Evolutionary conservation across 257 asterid genomes (phyloP), one percentile per base, ranked within the genome.

Genomic region (Nicotiana obtusifolia): DNA sequence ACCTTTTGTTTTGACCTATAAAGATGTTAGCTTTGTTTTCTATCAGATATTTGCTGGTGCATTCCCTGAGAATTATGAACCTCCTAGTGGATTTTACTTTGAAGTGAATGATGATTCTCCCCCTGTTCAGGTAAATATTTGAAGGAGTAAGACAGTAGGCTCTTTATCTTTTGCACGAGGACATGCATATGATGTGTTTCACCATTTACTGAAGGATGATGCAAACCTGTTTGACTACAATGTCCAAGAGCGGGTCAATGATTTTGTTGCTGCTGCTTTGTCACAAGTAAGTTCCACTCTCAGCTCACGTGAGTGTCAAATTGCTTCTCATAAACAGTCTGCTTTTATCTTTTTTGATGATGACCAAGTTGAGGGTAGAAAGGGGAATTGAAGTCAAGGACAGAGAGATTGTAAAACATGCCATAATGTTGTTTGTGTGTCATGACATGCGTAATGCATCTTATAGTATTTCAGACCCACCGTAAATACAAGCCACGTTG

Each of bases 11-110:
- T 56, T 56, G 8, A 5, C 17, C 17, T 15, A 16, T 56, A 56
- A 17, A 56, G 62, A 56, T 56, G 22, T 19, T 56, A 56, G 62
- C 30, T 75, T 49, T 49, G 14, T 75, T 75, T 49, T 62, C 15
- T 28, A 64, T 64, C 93, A 96, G 99, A 96, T 96, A 85, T 96
- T 96, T 90, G 35, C 99, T 31, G 99, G 98, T 82, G 97, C 98
- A 85, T 96, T 96, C 87, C 93, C 98, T 52, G 89, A 91, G 81
- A 90, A 94, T 84, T 96, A 96, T 81, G 98, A 94, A 80, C 98
- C 99, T 56, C 99, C 99, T 10, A 83, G 84, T 54, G 90, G 95
- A 66, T 96, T 94, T 85, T 82, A 94, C 90, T 96, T 86, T 81
- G 99, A 96, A 85, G 89, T 94, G 85, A 89, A 92, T 86, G 97